phyloP scores from a whole-genome alignment of 805 yeast species.

The Isabelozyma gotoi region DNA sequence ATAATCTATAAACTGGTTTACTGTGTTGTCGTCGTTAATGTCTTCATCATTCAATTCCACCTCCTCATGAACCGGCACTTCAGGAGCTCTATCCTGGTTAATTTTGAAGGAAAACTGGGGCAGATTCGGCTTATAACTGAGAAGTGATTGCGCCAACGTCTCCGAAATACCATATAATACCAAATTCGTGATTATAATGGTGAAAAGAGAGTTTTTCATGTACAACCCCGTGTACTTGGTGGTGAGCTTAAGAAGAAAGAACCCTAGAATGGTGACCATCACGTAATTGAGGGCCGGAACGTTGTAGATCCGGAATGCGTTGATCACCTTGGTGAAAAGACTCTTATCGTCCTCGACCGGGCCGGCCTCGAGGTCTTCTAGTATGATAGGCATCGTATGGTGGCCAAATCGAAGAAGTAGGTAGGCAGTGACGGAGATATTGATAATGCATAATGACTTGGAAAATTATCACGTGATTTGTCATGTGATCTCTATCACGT shows the following conservation, averaged over 20 bases:
- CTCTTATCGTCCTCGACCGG: constrained; percentile 2
- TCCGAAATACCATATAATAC: constrained; percentile 90
- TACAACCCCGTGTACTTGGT: constrained; percentile 61
- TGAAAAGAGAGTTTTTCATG: constrained; percentile 62
- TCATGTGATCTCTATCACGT: not conserved
- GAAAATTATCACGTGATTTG: not conserved
- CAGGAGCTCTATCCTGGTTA: not conserved
- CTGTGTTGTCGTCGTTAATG: constrained; percentile 14
- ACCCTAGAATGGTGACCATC: constrained; percentile 49
- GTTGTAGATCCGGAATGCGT: constrained; percentile 39
- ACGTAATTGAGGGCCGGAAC: constrained; percentile 59
- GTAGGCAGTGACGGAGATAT: no score
- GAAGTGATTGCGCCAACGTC: constrained; percentile 77
- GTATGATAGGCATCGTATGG: constrained; percentile 20
- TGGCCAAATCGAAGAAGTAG: no score
- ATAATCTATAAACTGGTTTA: constrained; percentile 30
- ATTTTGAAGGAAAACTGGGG: constrained; percentile 22
- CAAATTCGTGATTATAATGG: constrained; percentile 77
- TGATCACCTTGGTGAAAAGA: constrained; percentile 21
- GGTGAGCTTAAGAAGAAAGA: constrained; percentile 52
- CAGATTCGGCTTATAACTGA: constrained; percentile 21
- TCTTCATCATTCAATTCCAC: not conserved
- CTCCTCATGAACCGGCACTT: not conserved
- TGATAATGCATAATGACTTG: no score
- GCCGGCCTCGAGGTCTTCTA: constrained; percentile 9